Evolutionary conservation across 1,284 basidiomycete species (phyloP).

Genomic region (Leccinum subrobustum): DNA sequence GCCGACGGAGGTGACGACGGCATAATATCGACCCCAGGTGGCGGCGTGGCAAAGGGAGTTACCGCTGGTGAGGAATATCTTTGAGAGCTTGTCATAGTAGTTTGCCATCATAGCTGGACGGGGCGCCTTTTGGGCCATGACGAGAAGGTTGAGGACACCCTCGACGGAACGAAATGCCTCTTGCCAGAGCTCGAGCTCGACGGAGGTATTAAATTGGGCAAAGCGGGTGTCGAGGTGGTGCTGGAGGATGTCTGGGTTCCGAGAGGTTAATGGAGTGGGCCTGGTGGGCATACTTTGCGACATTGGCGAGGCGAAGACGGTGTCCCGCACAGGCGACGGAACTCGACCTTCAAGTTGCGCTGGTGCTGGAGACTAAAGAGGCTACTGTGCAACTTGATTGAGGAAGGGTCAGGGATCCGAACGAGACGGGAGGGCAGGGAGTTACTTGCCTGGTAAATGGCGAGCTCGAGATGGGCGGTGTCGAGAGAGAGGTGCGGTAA

Average conservation of each 20-base stretch:
- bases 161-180: slow-evolving; percentile 42
- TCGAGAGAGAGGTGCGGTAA: slow-evolving; percentile 66
- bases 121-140: no score
- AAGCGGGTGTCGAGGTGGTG: slow-evolving; percentile 77
- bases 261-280: slow-evolving; percentile 97
- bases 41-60: slow-evolving; percentile 88
- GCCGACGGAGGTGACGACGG: slow-evolving; percentile 54
- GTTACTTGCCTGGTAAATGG: slow-evolving; percentile 69
- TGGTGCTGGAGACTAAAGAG: slow-evolving; percentile 93
- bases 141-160: no score
- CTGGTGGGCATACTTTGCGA: slow-evolving; percentile 95
- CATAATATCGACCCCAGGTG: no score
- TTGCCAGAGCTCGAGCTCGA: slow-evolving; percentile 99
- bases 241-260: slow-evolving; percentile 92
- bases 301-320: slow-evolving; percentile 92
- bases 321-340: slow-evolving; percentile 92
- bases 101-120: no score
- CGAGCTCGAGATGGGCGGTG: slow-evolving; percentile 54
- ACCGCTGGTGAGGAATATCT: slow-evolving; percentile 42
- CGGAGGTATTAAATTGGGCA: slow-evolving; percentile 94
- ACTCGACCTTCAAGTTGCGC: slow-evolving; percentile 84
- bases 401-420: background rate
- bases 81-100: no score
- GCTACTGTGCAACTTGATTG: slow-evolving; percentile 92
- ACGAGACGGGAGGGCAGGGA: background rate